phyloP scores from a whole-genome alignment of 169 alveolate species.

The Plasmodium inui region DNA sequence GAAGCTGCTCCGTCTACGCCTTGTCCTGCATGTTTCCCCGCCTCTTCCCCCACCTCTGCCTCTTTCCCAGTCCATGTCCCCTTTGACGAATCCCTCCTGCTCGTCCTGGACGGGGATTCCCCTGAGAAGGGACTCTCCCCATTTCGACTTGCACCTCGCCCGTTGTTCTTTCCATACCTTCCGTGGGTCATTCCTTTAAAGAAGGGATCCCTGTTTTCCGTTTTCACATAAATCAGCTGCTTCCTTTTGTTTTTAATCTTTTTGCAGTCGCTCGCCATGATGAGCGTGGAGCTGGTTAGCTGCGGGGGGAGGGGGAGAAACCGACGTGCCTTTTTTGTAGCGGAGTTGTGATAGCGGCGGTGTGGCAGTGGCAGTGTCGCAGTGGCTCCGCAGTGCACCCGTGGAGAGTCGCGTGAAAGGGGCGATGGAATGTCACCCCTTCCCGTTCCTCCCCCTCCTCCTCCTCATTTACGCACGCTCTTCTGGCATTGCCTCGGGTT shows the following conservation, averaged over 20 bases:
- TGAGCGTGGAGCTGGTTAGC: conserved; percentile 63
- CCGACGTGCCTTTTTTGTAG: not conserved
- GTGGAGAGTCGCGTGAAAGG: too few species aligned
- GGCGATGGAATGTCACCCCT: not conserved
- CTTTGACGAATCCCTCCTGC: not conserved
- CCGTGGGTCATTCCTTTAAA: conserved; percentile 19
- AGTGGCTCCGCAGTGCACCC: too few species aligned
- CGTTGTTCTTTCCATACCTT: not conserved
- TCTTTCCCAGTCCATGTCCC: not conserved
- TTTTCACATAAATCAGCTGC: conserved; percentile 41
- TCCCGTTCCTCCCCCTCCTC: too few species aligned
- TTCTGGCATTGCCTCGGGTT: conserved; percentile 57
- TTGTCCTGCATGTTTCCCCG: too few species aligned
- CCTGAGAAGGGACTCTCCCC: not conserved
- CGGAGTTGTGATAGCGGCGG: not conserved
- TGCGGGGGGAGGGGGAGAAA: not conserved
- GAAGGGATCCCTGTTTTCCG: conserved; percentile 22
- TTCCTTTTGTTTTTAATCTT: conserved; percentile 70
- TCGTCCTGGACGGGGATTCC: not conserved
- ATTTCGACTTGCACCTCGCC: too few species aligned
- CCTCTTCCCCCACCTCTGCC: not conserved
- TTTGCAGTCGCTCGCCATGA: conserved; percentile 62
- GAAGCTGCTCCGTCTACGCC: not conserved
- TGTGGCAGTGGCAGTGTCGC: not conserved
- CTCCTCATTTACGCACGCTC: conserved; percentile 20